Conservation (phyloP, 768 basidiomycete genomes). For the Chalciporus piperatus region DNA sequence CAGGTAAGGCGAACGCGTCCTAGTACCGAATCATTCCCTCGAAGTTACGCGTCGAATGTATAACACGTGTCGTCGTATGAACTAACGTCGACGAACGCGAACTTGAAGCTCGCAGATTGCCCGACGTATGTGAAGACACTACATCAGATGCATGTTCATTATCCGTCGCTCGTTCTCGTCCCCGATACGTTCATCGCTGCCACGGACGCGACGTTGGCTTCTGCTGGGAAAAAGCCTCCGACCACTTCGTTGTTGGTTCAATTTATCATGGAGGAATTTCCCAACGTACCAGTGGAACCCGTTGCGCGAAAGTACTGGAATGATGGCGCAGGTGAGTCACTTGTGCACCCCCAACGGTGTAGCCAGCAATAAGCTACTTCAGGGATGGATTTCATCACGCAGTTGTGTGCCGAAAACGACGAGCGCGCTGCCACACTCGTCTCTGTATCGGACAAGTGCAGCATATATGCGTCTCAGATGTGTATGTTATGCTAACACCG, state of each 20-base stretch:
- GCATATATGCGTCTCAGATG: constrained; percentile 33
- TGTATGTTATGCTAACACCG: constrained; percentile 4
- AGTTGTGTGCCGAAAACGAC: constrained; percentile 77
- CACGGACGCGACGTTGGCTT: constrained; percentile 46
- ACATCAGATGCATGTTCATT: constrained; percentile 80
- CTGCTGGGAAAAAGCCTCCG: constrained; percentile 41
- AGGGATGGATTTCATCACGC: constrained; percentile 79
- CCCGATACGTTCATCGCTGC: constrained; percentile 77
- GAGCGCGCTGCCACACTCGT: constrained; percentile 79
- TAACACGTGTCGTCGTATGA: neutral
- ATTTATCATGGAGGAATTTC: constrained; percentile 73
- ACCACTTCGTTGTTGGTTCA: constrained; percentile 66
- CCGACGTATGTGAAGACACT: constrained; percentile 87
- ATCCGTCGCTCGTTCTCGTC: constrained; percentile 68
- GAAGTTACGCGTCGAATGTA: neutral
- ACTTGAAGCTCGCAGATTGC: constrained; percentile 83
- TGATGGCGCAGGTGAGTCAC: constrained; percentile 60
- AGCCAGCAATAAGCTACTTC: neutral
- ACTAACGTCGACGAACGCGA: neutral
- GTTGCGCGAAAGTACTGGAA: constrained; percentile 85
- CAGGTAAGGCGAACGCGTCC: constrained; percentile 51
- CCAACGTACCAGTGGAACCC: constrained; percentile 62
- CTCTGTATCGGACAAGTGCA: constrained; percentile 74
- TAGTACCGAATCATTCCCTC: neutral
- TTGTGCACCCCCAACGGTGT: neutral